Evolutionary conservation across 2,329 filamentous ascomycete species (phyloP), one percentile per base, ranked within the genome.

Genomic region (Colletotrichum liaoningense): DNA sequence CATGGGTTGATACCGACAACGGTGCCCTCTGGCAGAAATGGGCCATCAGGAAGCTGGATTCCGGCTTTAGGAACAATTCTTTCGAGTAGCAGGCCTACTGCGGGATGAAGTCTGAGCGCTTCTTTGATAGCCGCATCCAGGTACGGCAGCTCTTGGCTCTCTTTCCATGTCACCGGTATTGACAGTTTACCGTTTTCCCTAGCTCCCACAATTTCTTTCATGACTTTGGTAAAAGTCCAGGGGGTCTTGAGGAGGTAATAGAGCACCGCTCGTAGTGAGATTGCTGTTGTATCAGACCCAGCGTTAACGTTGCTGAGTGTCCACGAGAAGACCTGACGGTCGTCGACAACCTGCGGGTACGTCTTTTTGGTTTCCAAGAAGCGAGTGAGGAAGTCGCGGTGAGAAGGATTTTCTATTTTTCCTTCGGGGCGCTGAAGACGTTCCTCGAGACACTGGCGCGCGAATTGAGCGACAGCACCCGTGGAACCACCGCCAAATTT

Each of bases 191-290:
- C 67, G 5, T n/a, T 56, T 11, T n/a, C 14, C 1, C 49, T n/a
- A 16, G 54, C 67, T 1, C 2, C 16, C 1, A 35, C 35, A 28
- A 63, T 19, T 30, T 76, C 72, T 5, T 49, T 52, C 16, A 70
- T 42, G 12, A 75, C 66, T 16, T 80, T 78, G 67, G 76, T 79
- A 46, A 75, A 75, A n/a, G 76, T 73, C 0, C 67, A 57, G 3
- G 80, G 80, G 69, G 82, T 76, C 46, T 81, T 81, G 46, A 85
- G 78, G n/a, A 82, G 76, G 63, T 81, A 79, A 76, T 84, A 86
- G 9, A 86, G 76, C 19, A 81, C 76, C 19, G 83, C 79, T 7
- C 80, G 78, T 33, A 84, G 77, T 2, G 78, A 79, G n/a, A 81
- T 78, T 2, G 82, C 80, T 0, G 81, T 84, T 1, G 83, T 84